These are phyloP conservation scores for Bauhinia variegata DNA, from an alignment of 306 rosid species.

Conservation along the genomic window DNA sequence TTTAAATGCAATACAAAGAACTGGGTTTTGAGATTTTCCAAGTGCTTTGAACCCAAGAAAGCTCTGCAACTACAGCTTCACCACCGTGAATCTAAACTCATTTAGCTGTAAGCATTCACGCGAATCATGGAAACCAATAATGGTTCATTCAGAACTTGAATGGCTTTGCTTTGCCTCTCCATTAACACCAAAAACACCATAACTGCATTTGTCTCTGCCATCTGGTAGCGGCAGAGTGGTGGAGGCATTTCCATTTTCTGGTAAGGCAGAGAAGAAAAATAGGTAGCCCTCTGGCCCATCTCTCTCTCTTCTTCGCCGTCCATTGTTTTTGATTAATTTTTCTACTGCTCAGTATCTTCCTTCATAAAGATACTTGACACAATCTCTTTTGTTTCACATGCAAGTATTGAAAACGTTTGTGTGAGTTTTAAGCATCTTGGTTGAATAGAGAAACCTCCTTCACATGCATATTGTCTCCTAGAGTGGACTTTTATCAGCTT, in stretches of 20 bases:
- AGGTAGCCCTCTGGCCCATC: conserved; percentile 25
- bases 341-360: conserved; percentile 29
- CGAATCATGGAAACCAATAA: conserved; percentile 52
- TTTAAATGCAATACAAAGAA: conserved; percentile 31
- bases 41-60: conserved; percentile 48
- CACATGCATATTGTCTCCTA: conserved; percentile 74
- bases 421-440: conserved; percentile 65
- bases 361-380: conserved; percentile 44
- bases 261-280: conserved; percentile 33
- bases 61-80: conserved; percentile 43
- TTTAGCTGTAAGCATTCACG: conserved; percentile 36
- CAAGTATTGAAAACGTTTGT: conserved; percentile 57
- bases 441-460: conserved; percentile 39
- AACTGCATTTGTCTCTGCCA: conserved; percentile 18
- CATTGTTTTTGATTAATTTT: conserved; percentile 25
- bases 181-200: conserved; percentile 13
- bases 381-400: conserved; percentile 65
- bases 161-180: conserved; percentile 20
- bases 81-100: conserved; percentile 28
- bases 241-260: conserved; percentile 42
- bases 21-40: conserved; percentile 35
- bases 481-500: conserved; percentile 50
- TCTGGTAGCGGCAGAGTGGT: conserved; percentile 15
- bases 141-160: conserved; percentile 33
- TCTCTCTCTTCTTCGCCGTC: not conserved